Percentiles rank a stretch among this genome's conserved stretches.
These are phyloP conservation scores for Russula vinacea DNA, from an alignment of 768 basidiomycete genomes.

Conservation along the genomic window DNA sequence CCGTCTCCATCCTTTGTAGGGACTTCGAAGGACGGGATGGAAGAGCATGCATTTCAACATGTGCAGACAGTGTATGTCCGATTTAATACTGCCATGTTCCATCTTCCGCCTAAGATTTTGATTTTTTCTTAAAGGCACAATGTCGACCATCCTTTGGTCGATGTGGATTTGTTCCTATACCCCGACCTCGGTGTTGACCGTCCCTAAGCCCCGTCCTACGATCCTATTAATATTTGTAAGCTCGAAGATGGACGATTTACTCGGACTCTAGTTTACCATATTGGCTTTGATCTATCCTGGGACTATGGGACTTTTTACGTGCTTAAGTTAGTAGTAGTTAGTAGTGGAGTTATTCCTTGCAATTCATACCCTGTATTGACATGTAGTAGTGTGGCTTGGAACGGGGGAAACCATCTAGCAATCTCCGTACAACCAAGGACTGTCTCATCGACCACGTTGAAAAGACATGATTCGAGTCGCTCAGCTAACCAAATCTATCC, in stretches of 20 bases:
- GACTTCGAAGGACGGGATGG: not conserved
- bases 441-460: not conserved
- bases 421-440: not conserved
- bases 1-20: not conserved
- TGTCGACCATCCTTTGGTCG: constrained; percentile 1
- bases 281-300: not conserved
- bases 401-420: no score
- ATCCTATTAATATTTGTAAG: not conserved
- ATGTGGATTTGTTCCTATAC: constrained; percentile 20
- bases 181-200: not conserved
- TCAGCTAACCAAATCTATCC: not conserved
- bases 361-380: not conserved
- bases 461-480: not conserved
- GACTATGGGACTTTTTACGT: not conserved
- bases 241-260: not conserved
- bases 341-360: not conserved
- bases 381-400: not conserved
- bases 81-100: not conserved
- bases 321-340: not conserved
- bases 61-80: constrained; percentile 12
- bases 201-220: not conserved
- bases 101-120: not conserved
- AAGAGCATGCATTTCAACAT: not conserved
- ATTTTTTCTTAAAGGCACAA: constrained; percentile 10
- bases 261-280: not conserved